Evolutionary conservation across 495 filamentous ascomycete species (phyloP), one percentile per base, ranked within the genome.

Genomic region (Cercophora sp.): DNA sequence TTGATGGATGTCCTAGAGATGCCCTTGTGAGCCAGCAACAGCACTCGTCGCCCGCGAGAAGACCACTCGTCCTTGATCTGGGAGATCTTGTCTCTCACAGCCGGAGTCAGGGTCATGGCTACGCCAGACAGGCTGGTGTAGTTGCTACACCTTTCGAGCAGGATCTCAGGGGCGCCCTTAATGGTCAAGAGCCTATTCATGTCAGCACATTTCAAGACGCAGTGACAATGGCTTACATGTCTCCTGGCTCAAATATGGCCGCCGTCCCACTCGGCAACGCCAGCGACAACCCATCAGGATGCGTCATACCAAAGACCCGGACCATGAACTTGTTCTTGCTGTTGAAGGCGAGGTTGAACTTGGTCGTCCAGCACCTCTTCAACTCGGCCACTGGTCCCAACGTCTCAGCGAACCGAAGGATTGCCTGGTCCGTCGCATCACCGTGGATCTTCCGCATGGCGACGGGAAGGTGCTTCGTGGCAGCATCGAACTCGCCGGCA

Each of bases 291-390:
- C 70, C 74, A n/a, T 72, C 67, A 20, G 61, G 52, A 24, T 69
- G 57, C 8, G 58, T 62, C 26, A 73, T 37, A 5, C 67, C 65
- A 5, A 77, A 63, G 4, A 70, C 71, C 25, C 69, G 53, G 43
- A 87, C 74, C 83, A 87, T 87, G 64, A 79, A 89, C 61, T 89
- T 91, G 62, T 88, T 88, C 70, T 87, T 87, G 59, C 80, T 84
- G 63, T 89, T 91, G 70, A 91, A 89, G 0, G 81, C 81, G 5
- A 88, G 68, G 54, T 87, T 79, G 63, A 81, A 86, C 5, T 80
- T 73, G 32, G 75, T 80, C 31, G 74, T 73, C 74, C 79, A 85
- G 19, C 66, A 58, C 11, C 73, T 58, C 10, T 75, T 70, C 4
- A 83, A 59, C 15, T 79, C 70, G 8, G 71, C 50, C 1, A 82